Evolutionary conservation across 306 rosid species (phyloP).

Genomic region (Begonia peltatifolia): DNA sequence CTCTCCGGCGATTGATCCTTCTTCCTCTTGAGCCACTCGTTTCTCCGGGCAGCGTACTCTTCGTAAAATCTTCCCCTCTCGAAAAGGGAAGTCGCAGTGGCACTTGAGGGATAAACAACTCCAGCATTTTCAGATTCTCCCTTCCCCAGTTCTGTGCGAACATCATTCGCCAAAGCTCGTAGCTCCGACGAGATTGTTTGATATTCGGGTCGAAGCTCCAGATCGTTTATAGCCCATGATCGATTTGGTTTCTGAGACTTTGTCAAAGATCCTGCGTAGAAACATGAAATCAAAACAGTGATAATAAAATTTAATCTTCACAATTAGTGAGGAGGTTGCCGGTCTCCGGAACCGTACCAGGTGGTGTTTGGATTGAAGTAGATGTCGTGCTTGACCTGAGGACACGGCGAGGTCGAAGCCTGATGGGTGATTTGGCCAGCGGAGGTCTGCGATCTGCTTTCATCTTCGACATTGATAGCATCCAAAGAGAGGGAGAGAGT

Average conservation of each 20-base stretch:
- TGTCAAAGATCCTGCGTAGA: slow-evolving; percentile 41
- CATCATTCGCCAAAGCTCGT: slow-evolving; percentile 43
- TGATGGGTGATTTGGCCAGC: slow-evolving; percentile 47
- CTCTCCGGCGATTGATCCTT: slow-evolving; percentile 20
- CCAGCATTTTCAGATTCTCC: slow-evolving; percentile 8
- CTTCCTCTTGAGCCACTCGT: slow-evolving; percentile 74
- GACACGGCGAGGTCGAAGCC: slow-evolving; percentile 33
- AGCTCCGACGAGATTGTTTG: slow-evolving; percentile 57
- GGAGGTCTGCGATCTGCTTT: slow-evolving; percentile 57
- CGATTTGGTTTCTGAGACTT: slow-evolving; percentile 32
- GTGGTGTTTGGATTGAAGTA: slow-evolving; percentile 42
- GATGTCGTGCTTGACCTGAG: slow-evolving; percentile 12
- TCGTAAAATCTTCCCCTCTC: slow-evolving; percentile 76
- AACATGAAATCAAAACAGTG: not conserved
- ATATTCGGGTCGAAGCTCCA: slow-evolving; percentile 61
- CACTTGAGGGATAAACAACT: slow-evolving; percentile 1
- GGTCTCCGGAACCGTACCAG: slow-evolving; percentile 22
- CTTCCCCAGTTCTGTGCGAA: slow-evolving; percentile 30
- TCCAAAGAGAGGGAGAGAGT: no score
- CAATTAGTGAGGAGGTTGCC: not conserved
- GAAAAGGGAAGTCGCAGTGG: slow-evolving; percentile 21
- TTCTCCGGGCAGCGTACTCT: slow-evolving; percentile 72
- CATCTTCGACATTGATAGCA: slow-evolving; percentile 25
- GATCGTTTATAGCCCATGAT: slow-evolving; percentile 16
- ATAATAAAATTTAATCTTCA: not conserved